Percentiles rank a stretch among this genome's conserved stretches.
phyloP scores from a whole-genome alignment of 768 basidiomycete species.

The Lepiota brunneoincarnata region DNA sequence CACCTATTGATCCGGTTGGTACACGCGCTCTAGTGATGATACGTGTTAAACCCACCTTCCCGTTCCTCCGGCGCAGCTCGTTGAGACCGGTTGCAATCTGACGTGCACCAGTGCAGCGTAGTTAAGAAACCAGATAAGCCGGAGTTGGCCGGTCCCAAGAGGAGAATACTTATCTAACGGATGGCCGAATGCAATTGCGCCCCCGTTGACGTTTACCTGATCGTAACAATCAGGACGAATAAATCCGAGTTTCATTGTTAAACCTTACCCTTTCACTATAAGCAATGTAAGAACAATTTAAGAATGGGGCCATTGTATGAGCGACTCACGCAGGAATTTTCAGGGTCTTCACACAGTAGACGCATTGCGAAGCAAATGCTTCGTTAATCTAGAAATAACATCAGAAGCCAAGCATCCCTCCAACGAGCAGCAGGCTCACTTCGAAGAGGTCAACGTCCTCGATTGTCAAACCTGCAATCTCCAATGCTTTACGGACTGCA shows the following conservation, averaged over 20 bases:
- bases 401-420: background rate
- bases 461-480: constrained; percentile 60
- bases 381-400: constrained; percentile 70
- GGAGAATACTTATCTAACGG: constrained; percentile 63
- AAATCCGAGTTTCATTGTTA: background rate
- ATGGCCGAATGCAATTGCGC: constrained; percentile 85
- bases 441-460: constrained; percentile 80
- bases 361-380: constrained; percentile 83
- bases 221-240: background rate
- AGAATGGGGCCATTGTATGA: background rate
- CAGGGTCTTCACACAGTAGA: constrained; percentile 69
- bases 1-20: constrained; percentile 38
- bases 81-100: constrained; percentile 84
- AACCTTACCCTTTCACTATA: constrained; percentile 34
- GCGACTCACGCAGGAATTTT: constrained; percentile 43
- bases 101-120: constrained; percentile 81
- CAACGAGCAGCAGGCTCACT: constrained; percentile 33
- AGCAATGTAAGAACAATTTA: background rate
- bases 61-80: constrained; percentile 64
- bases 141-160: constrained; percentile 12
- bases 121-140: constrained; percentile 16
- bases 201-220: constrained; percentile 85
- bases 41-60: constrained; percentile 45
- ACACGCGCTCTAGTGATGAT: constrained; percentile 1
- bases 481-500: constrained; percentile 79